Percentiles rank a stretch among this genome's conserved stretches.
Evolutionary conservation across 2,329 filamentous ascomycete species (phyloP).

Genomic region (Sporothrix brasiliensis): DNA sequence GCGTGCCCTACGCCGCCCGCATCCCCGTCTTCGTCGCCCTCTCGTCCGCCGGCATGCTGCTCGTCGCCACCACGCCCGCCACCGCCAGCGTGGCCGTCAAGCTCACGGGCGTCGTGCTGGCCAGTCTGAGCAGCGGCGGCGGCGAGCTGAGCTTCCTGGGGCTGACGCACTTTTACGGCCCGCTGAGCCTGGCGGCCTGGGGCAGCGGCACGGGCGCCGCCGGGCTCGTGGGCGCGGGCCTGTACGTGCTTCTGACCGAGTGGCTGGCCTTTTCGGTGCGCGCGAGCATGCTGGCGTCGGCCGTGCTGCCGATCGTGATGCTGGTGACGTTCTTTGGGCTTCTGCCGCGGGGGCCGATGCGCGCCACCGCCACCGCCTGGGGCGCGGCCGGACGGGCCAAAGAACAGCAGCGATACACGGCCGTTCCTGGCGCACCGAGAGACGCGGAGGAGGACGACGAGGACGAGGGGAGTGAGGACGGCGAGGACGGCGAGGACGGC

Average conservation of each 20-base stretch:
- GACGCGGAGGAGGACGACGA: constrained; percentile 40
- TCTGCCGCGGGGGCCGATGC: constrained; percentile 69
- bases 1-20: constrained; percentile 76
- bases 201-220: constrained; percentile 89
- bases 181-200: constrained; percentile 85
- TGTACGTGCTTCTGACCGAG: constrained; percentile 85
- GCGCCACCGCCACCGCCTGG: constrained; percentile 43
- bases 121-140: constrained; percentile 80
- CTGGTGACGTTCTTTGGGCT: constrained; percentile 82
- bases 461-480: constrained; percentile 34
- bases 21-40: constrained; percentile 73
- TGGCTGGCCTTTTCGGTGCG: constrained; percentile 74
- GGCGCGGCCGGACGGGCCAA: constrained; percentile 18
- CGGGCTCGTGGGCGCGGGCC: constrained; percentile 80
- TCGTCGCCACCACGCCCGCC: constrained; percentile 77
- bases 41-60: constrained; percentile 83
- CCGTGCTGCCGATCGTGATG: constrained; percentile 80
- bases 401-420: constrained; percentile 39
- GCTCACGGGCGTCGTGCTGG: constrained; percentile 79
- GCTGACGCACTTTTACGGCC: constrained; percentile 90
- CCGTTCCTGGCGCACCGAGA: constrained; percentile 42
- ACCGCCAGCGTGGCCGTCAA: constrained; percentile 69
- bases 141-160: constrained; percentile 91
- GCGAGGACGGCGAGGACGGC: constrained; percentile 10
- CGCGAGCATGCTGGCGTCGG: constrained; percentile 73